A percentile compares a stretch with the other conserved stretches of the same genome.
These are phyloP conservation scores for Tuber umbilicatum DNA, from an alignment of 495 filamentous ascomycete species.

Conservation along the genomic window DNA sequence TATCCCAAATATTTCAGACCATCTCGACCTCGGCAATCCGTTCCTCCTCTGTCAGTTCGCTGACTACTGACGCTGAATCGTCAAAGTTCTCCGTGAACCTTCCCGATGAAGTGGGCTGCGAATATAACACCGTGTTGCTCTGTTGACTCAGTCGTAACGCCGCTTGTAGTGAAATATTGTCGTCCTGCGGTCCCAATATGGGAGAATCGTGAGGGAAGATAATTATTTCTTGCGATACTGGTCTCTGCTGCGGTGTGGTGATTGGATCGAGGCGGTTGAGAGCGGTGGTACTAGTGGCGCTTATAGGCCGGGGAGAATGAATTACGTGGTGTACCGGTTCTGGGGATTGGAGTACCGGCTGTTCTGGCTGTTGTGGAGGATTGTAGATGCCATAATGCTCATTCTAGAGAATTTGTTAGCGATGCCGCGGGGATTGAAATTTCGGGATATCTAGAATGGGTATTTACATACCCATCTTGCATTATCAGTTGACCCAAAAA, in stretches of 20 bases:
- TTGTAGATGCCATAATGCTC: not conserved
- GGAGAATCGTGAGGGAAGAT: not conserved
- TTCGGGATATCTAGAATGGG: not conserved
- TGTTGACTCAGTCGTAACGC: not conserved
- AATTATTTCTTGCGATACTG: not conserved
- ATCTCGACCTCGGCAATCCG: not conserved
- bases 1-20: not conserved
- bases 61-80: not conserved
- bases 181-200: not conserved
- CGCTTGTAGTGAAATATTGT: not conserved
- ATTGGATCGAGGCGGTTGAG: not conserved
- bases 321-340: not conserved
- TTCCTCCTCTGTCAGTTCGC: not conserved
- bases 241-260: not conserved
- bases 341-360: not conserved
- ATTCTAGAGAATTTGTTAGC: not conserved
- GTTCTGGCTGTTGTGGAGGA: not conserved
- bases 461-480: not conserved
- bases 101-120: not conserved
- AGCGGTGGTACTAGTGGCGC: not conserved
- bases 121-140: not conserved
- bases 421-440: not conserved
- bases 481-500: not conserved
- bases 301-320: not conserved
- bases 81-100: conserved; percentile 2